Base-by-base conservation (phyloP, 2,329 filamentous ascomycete species). In the Fusarium mundagurra region DNA sequence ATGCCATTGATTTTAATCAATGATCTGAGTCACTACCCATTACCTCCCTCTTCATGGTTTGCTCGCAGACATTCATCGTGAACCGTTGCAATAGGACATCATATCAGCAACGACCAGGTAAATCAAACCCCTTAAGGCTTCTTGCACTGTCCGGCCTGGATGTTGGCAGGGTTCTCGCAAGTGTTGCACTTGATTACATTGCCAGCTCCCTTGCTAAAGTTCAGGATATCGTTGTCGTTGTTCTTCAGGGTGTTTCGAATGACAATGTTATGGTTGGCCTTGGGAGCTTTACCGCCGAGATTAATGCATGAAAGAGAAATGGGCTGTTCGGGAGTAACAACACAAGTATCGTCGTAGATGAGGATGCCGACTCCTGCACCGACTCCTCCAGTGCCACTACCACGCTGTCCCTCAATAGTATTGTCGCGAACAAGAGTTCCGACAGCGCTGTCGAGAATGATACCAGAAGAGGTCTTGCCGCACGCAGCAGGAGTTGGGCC, bases 391-490 rank as follows among this genome's bases (percentile, higher is more conserved):
- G 69, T 69, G 12, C 54, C 57, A 29, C 67, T 54, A 11, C 66
- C 73, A 16, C 72, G 77, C 48, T 77, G 76, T 10, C 73, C 78
- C 13, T 76, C 72, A 8, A 83, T 62, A 1, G 63, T 41, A 66
- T 83, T 83, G 44, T 78, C 74, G 17, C 71, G 59, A 3, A 83
- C 75, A 12, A 78, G 54, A 4, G 78, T 76, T 29, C 77, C 74
- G 20, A 75, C 76, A 6, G 80, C 74, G 12, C 81, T 81, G 11
- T 65, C 76, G 5, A 83, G 54, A 12, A 77, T 39, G 31, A 83
- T 78, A 1, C 81, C 82, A 1, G 57, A 70, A 12, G 59, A 59
- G 11, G 33, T 65, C 61, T 36, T 43, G 9, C 36, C 67, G 13
- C 74, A 79, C 0, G 8, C 8, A 4, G 64, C 45, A 29, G 78